Percentiles rank a stretch among this genome's conserved stretches.
phyloP scores from a whole-genome alignment of 1,139 yeast species.

The Yamadazyma sp. region DNA sequence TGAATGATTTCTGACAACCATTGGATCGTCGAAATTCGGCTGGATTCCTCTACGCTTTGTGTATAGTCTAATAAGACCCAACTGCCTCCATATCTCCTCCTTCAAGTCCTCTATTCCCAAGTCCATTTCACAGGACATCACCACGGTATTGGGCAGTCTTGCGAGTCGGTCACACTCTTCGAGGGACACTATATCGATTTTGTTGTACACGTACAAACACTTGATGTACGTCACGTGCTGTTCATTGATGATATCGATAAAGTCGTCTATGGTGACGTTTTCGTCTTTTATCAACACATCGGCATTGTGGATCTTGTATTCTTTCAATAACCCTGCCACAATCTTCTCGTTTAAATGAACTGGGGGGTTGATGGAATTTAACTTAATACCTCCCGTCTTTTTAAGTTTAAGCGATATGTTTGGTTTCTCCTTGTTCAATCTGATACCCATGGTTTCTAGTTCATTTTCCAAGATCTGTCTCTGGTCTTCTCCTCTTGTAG shows the following conservation, averaged over 20 bases:
- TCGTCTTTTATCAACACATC: slow-evolving; percentile 91
- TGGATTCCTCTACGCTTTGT: slow-evolving; percentile 79
- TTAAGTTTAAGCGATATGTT: slow-evolving; percentile 77
- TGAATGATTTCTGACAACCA: slow-evolving; percentile 82
- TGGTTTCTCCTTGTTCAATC: slow-evolving; percentile 80
- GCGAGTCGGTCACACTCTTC: slow-evolving; percentile 95
- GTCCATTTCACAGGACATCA: slow-evolving; percentile 86
- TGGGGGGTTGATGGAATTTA: slow-evolving; percentile 80
- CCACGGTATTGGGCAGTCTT: slow-evolving; percentile 87
- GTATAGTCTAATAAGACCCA: slow-evolving; percentile 75
- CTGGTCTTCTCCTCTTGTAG: slow-evolving; percentile 90
- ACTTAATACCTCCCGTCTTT: slow-evolving; percentile 88
- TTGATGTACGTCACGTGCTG: slow-evolving; percentile 85
- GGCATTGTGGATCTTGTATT: slow-evolving; percentile 89
- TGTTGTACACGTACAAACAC: slow-evolving; percentile 91
- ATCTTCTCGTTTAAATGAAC: slow-evolving; percentile 79
- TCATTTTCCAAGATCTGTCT: slow-evolving; percentile 83
- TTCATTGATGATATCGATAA: slow-evolving; percentile 88
- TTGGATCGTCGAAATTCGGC: slow-evolving; percentile 85
- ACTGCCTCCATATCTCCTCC: slow-evolving; percentile 90
- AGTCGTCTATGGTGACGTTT: slow-evolving; percentile 86
- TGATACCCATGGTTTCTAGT: slow-evolving; percentile 89
- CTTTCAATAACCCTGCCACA: slow-evolving; percentile 73
- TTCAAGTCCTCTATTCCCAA: slow-evolving; percentile 85
- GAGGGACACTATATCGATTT: slow-evolving; percentile 90